A percentile compares a stretch with the other conserved stretches of the same genome.
Evolutionary conservation across 768 basidiomycete genomes (phyloP).

Genomic region (Krasilnikovozyma curviuscula): DNA sequence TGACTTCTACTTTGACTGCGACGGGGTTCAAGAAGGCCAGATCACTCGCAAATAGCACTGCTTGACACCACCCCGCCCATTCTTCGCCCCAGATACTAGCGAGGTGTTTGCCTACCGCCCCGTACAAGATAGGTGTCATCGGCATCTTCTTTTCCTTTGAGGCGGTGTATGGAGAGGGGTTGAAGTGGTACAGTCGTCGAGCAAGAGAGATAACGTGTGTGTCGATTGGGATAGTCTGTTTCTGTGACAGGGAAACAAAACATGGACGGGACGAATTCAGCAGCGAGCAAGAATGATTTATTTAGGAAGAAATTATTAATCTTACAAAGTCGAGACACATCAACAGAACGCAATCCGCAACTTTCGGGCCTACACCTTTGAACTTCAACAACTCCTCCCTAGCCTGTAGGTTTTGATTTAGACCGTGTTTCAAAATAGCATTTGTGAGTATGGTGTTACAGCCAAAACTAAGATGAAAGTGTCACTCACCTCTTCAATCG

Average conservation of each 20-base stretch:
- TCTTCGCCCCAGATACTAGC: conserved; percentile 51
- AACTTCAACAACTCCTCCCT: conserved; percentile 59
- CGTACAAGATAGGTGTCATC: conserved; percentile 62
- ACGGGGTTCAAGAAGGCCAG: conserved; percentile 10
- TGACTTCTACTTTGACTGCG: no score
- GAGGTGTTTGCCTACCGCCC: conserved; percentile 46
- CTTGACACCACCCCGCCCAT: conserved; percentile 80
- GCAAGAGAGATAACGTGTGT: conserved; percentile 55
- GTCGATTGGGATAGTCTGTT: conserved; percentile 78
- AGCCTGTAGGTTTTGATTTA: conserved; percentile 39
- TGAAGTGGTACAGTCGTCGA: conserved; percentile 19
- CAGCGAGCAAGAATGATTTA: not conserved
- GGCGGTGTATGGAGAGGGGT: conserved; percentile 37
- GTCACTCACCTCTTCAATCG: conserved; percentile 25
- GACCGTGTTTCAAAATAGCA: conserved; percentile 39
- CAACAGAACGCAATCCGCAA: conserved; percentile 80
- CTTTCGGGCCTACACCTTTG: conserved; percentile 84
- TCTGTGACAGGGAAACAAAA: conserved; percentile 30
- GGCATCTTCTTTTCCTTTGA: conserved; percentile 32
- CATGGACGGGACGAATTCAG: not conserved
- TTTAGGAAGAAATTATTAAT: conserved; percentile 9
- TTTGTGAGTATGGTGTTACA: conserved; percentile 36
- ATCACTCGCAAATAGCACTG: conserved; percentile 32
- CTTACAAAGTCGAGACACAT: conserved; percentile 80
- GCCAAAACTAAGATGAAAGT: conserved; percentile 16